phyloP scores from a whole-genome alignment of 2,329 filamentous ascomycete genomes.

The Ilyonectria mors-panacis region DNA sequence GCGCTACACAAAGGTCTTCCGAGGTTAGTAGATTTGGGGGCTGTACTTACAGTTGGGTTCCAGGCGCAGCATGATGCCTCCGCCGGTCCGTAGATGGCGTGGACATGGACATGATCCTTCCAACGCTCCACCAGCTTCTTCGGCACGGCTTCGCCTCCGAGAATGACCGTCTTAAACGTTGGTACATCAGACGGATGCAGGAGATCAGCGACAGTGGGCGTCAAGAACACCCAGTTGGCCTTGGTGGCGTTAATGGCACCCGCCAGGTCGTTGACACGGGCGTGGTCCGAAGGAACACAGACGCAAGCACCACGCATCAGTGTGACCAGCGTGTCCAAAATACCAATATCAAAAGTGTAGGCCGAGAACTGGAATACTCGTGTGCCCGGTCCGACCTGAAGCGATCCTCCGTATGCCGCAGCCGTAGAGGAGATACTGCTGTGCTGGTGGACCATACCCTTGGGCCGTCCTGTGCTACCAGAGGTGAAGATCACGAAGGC shows the following conservation, averaged over 20 bases:
- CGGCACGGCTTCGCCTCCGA: conserved; percentile 35
- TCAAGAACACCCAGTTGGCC: conserved; percentile 19
- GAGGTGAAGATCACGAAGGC: conserved; percentile 67
- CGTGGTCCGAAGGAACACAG: conserved; percentile 54
- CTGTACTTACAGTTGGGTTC: conserved; percentile 19
- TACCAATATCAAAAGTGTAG: conserved; percentile 57
- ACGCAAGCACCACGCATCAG: conserved; percentile 56
- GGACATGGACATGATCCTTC: conserved; percentile 30
- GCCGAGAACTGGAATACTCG: conserved; percentile 43
- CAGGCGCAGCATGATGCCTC: conserved; percentile 36
- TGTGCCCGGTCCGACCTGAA: conserved; percentile 18
- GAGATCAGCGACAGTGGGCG: conserved; percentile 17
- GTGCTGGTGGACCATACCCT: conserved; percentile 60
- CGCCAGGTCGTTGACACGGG: conserved; percentile 20
- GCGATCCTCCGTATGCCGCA: conserved; percentile 15
- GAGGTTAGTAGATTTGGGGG: conserved; percentile 20
- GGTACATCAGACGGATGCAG: conserved; percentile 12
- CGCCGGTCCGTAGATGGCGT: conserved; percentile 39
- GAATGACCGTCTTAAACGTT: conserved; percentile 24
- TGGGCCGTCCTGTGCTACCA: conserved; percentile 69
- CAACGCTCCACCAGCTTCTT: conserved; percentile 34
- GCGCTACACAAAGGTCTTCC: conserved; percentile 16
- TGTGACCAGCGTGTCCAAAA: conserved; percentile 57
- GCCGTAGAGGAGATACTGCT: conserved; percentile 17
- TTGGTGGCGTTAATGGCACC: conserved; percentile 8